Base-by-base conservation (phyloP, 257 asterid genomes). In the Coffea canephora region DNA sequence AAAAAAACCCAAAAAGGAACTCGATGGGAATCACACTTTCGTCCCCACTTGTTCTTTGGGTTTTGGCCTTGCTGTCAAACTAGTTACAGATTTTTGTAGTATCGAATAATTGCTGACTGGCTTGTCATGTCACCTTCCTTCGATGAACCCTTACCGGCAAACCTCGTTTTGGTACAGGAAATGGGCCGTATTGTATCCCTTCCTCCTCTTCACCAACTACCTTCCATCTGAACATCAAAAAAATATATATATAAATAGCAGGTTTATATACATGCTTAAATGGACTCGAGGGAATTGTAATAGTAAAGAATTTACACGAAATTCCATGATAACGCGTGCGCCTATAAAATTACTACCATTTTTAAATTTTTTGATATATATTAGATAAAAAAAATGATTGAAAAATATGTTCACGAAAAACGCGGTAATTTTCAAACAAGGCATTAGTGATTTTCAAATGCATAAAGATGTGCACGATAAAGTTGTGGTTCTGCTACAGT, bases 81-180 rank as follows among this genome's bases (percentile, higher is more conserved):
- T 34, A 45, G 45, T 57, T 5, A 46, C 57, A 13, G 12, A 16
- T 54, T 52, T 48, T 7, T 79, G 19, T 57, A 62, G 4, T 12
- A 57, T 19, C 8, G 65, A 19, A 5, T 15, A 21, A 43, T 31
- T 48, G 11, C 41, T 8, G 27, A 23, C 7, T 27, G 45, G 15
- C 43, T 15, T 3, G 8, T n/a, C 34, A 74, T 9, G 43, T 39
- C 77, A 71, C 59, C 74, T 77, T 62, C 77, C 72, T 75, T 27
- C 1, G 71, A 18, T 23, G 69, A 76, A 90, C 78, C 50, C 77
- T 86, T 76, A 92, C 83, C 0, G 93, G 95, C 12, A 92, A 71
- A 31, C 97, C 97, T 50, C 85, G 87, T 78, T 82, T 86, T 0
- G 97, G 97, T 49, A 90, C 95, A 0, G 91, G 97, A 67, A 92